Evolutionary conservation across 345 rosid genomes (phyloP).

Genomic region (Streptanthus diversifolius): DNA sequence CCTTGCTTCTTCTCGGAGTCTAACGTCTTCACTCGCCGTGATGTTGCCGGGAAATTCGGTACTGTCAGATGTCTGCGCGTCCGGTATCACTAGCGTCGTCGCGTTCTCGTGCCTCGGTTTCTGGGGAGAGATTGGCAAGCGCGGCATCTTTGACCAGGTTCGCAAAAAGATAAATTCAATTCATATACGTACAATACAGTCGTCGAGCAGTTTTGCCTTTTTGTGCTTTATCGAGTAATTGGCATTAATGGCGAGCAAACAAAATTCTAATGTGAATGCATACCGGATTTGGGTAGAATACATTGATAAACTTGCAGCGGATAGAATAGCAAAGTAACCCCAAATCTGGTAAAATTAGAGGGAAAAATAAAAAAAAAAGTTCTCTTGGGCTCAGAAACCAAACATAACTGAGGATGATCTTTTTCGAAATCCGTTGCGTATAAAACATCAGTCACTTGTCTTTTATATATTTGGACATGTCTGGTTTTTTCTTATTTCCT

Average conservation of each 20-base stretch:
- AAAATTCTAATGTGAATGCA: neutral
- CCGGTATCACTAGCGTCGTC: slow-evolving; percentile 36
- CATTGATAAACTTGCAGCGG: neutral
- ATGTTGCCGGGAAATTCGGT: slow-evolving; percentile 46
- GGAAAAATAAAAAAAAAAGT: too few species aligned
- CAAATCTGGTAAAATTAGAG: neutral
- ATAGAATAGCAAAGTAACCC: neutral
- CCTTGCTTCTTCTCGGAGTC: slow-evolving; percentile 5
- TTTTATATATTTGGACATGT: too few species aligned
- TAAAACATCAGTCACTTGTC: too few species aligned
- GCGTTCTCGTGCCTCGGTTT: slow-evolving; percentile 50
- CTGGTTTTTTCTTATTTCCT: too few species aligned
- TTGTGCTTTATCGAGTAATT: slow-evolving; percentile 12
- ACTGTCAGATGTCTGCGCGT: slow-evolving; percentile 53
- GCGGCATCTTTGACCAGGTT: slow-evolving; percentile 62
- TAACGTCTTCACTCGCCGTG: slow-evolving; percentile 25
- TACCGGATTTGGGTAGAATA: neutral
- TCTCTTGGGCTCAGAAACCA: too few species aligned
- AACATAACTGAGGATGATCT: too few species aligned
- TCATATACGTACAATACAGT: neutral
- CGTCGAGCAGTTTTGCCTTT: neutral
- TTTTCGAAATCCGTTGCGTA: too few species aligned
- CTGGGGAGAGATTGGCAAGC: slow-evolving; percentile 68
- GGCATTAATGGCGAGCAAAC: slow-evolving; percentile 19
- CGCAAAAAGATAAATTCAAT: neutral